Evolutionary conservation across 768 basidiomycete species (phyloP).

Genomic region (Kwoniella sp.): DNA sequence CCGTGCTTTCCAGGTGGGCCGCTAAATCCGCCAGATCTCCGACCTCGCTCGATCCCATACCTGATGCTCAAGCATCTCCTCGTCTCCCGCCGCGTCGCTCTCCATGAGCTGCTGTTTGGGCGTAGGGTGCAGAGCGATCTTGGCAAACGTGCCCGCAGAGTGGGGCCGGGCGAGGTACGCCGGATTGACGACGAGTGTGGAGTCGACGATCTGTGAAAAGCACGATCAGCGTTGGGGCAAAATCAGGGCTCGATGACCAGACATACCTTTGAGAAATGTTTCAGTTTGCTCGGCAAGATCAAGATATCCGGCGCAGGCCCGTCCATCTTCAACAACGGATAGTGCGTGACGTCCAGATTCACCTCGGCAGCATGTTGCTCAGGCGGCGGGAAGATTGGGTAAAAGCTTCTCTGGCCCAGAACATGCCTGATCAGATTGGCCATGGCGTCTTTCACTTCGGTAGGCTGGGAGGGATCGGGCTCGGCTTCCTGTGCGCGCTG

Average conservation of each 20-base stretch:
- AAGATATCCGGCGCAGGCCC: constrained; percentile 76
- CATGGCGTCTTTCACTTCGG: constrained; percentile 67
- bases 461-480: constrained; percentile 52
- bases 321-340: constrained; percentile 60
- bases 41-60: constrained; percentile 58
- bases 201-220: constrained; percentile 68
- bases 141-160: constrained; percentile 58
- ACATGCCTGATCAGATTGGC: constrained; percentile 75
- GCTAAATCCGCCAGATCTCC: constrained; percentile 58
- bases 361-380: constrained; percentile 73
- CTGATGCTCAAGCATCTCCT: constrained; percentile 50
- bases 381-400: constrained; percentile 89
- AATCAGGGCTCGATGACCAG: neutral
- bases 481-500: constrained; percentile 68
- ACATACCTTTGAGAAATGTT: constrained; percentile 83
- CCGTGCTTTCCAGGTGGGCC: neutral
- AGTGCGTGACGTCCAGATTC: constrained; percentile 86
- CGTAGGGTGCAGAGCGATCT: constrained; percentile 57
- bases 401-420: constrained; percentile 90
- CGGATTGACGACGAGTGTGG: constrained; percentile 81
- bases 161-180: constrained; percentile 63
- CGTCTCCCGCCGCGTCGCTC: constrained; percentile 30
- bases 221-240: constrained; percentile 15
- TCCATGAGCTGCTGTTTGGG: constrained; percentile 42
- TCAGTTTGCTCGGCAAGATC: constrained; percentile 82